phyloP scores from a whole-genome alignment of 129 eudicot genomes.

The Artemisia tridentata region DNA sequence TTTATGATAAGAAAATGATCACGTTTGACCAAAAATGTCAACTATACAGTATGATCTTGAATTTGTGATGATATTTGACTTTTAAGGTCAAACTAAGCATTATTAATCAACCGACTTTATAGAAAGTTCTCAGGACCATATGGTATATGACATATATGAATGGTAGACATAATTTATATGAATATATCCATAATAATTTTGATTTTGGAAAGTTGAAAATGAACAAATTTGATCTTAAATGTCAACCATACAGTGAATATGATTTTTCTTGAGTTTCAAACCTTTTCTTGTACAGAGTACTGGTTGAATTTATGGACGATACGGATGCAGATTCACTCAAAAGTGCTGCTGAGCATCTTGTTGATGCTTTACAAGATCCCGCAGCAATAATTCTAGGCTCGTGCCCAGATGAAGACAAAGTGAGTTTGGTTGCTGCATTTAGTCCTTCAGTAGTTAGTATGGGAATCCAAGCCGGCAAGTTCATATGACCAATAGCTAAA shows the following conservation, averaged over 20 bases:
- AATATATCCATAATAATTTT: too few relatives aligned
- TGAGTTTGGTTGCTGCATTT: conserved; percentile 83
- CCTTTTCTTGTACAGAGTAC: too few relatives aligned
- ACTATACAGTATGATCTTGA: neutral
- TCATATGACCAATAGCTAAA: conserved; percentile 85
- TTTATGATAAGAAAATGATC: too few relatives aligned
- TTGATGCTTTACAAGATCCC: conserved; percentile 60
- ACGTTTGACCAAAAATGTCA: too few relatives aligned
- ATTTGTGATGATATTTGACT: neutral
- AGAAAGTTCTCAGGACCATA: neutral
- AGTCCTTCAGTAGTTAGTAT: conserved; percentile 77
- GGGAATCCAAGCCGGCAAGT: conserved; percentile 90
- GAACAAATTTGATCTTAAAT: too few relatives aligned
- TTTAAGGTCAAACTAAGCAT: neutral
- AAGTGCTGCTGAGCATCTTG: conserved; percentile 76
- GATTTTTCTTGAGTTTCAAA: too few relatives aligned
- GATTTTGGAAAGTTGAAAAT: too few relatives aligned
- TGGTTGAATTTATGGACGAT: too few relatives aligned
- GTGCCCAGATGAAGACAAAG: conserved; percentile 75
- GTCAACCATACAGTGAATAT: too few relatives aligned
- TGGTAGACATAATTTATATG: neutral
- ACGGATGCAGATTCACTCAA: too few relatives aligned
- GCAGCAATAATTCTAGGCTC: conserved; percentile 87
- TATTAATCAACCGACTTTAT: neutral
- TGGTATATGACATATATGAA: neutral